Evolutionary conservation across 306 rosid genomes (phyloP), one percentile per base, ranked within the genome.

Genomic region (Astragalus glycyphyllos): DNA sequence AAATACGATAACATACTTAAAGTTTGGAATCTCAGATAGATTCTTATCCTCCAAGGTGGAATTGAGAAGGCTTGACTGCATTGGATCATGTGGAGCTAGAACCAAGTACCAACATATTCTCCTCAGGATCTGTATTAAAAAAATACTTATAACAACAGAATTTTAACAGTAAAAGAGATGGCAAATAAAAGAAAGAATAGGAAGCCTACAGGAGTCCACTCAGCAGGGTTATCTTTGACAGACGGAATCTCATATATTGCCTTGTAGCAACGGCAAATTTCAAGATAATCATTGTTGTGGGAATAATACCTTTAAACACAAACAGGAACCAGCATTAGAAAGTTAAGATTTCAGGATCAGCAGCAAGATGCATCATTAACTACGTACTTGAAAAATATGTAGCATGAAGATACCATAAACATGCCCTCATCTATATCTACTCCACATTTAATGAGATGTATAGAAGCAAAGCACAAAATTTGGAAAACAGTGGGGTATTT

Each of bases 31-130:
- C 77, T 92, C 98, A 9, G 92, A 81, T 31, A 92, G 90, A 83
- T 92, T 89, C 80, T 83, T 92, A 72, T 89, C 98, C 80, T 89
- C 98, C 88, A 89, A 78, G 44, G 88, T 89, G 70, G 98, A 88
- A 77, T 92, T 88, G 26, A 92, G 90, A 75, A 92, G 98, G 83
- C 96, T 92, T 6, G 98, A 92, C 69, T 92, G 98, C 96, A 92
- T 88, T 14, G 98, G 93, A 69, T 86, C 93, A 29, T 90, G 85
- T 34, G 96, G 98, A 2, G 97, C 46, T 47, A 92, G 85, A 78
- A 90, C 90, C 79, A 92, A 83, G 86, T 80, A 86, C 98, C 97
- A 90, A 62, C 96, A 88, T 75, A 92, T 88, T 84, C 86, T 92
- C 88, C 96, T 82, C 84, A 90, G 81, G 72, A 92, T 81, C 96